Evolutionary conservation across 352 stramenopile genomes (phyloP), one percentile per base, ranked within the genome.

Genomic region (Phytophthora citricola): DNA sequence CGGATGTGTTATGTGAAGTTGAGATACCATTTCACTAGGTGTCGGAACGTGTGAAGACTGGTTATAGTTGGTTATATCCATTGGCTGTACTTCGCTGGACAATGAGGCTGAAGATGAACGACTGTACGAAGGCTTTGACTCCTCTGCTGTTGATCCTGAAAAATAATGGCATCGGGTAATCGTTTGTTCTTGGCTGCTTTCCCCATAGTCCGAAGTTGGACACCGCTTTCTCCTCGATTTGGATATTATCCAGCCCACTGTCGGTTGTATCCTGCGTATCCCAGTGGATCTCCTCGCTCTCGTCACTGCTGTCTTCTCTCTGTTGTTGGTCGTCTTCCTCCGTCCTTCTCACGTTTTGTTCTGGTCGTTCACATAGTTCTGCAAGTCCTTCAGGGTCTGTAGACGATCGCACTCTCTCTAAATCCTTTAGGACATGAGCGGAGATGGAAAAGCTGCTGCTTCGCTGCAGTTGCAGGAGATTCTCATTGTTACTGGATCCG

Each of bases 361-460:
- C 68, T 0, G 66, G 66, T 46, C 56, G 59, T 26, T 75, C 59
- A 58, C 56, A 64, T 22, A 72, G 46, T 22, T 69, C 54, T 14
- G 24, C 58, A 0, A 71, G 52, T n/a, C 56, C 40, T 46, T 65
- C 38, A 0, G 64, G 55, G 12, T 64, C 59, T 5, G 63, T 76
- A 1, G 48, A 55, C 5, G 71, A 76, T 1, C 71, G 69, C 10
- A 69, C 50, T n/a, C 76, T 65, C 2, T 80, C 80, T 10, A 89
- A 58, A 17, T 89, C 75, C 46, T 85, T 77, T 32, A 89, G 50
- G 1, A 70, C 73, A 45, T 78, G 71, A 26, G 80, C 73, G 3
- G 79, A 82, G 54, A 91, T 87, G 15, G 78, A 83, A 46, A 89
- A 91, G 43, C 82, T 91, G 50, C 75, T 85, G n/a, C 82, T 78